Evolutionary conservation across 2,329 filamentous ascomycete species (phyloP), one percentile per base, ranked within the genome.

Genomic region (Dothideomycetes sp.): DNA sequence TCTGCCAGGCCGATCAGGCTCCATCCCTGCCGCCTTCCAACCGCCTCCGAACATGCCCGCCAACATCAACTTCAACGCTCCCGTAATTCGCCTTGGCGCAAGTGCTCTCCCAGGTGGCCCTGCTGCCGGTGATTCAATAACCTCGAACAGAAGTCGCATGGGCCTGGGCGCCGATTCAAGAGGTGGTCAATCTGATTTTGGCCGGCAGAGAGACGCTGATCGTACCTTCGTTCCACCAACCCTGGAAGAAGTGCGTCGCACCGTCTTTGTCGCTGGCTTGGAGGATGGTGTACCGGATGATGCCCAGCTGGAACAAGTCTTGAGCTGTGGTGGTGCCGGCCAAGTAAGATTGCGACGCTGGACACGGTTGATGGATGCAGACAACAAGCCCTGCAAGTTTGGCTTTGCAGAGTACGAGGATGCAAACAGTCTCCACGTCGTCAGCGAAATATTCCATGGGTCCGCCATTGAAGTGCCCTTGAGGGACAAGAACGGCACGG

Each of bases 61-160:
- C 37, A 93, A 94, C 60, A 94, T 98, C 69, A 95, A 98, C 68
- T 94, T 96, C 69, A 94, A 84, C 55, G 91, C 91, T 27, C 88
- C 89, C 41, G 87, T 96, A 44, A 96, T 98, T 56, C 84, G 91
- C 40, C 74, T 98, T 34, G 91, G 89, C 31, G 89, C 87, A 1
- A 75, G 80, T 3, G 75, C 66, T 15, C 7, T 12, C 7, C 61
- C 77, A 3, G 63, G 73, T n/a, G 85, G 85, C 54, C 68, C 79
- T 18, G 54, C 61, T 27, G 36, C 59, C 54, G 60, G 61, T 30
- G 57, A 61, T 37, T 60, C 64, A 15, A 47, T 60, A 43, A 53
- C 52, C 15, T 47, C 52, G 30, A 56, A 61, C 48, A 63, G 50
- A 56, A 83, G 72, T 15, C 73, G 55, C 19, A 30, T 71, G 65